Evolutionary conservation across 2,329 filamentous ascomycete species (phyloP).

Genomic region (Cordyceps pruinosa): DNA sequence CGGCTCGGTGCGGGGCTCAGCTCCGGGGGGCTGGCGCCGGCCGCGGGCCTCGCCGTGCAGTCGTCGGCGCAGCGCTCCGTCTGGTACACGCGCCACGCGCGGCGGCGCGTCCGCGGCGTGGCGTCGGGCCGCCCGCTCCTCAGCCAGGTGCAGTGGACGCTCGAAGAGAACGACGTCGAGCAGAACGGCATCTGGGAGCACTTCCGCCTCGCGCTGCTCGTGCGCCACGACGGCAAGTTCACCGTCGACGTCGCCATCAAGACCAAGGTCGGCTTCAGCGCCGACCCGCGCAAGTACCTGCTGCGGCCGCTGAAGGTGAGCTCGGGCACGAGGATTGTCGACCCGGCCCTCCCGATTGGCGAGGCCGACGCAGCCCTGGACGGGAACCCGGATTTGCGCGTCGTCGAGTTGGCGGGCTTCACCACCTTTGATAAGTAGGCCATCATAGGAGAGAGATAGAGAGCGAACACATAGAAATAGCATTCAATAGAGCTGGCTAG

Average conservation of each 20-base stretch:
- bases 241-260: constrained; percentile 2
- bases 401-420: neutral
- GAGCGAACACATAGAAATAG: neutral
- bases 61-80: constrained; percentile 2
- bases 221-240: constrained; percentile 5
- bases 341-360: neutral
- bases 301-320: neutral
- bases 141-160: constrained; percentile 5
- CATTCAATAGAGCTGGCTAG: neutral
- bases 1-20: neutral
- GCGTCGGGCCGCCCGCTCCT: neutral
- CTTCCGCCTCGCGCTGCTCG: constrained; percentile 2
- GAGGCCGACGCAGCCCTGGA: neutral
- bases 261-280: constrained; percentile 4
- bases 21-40: neutral
- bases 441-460: neutral
- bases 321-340: neutral
- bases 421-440: neutral
- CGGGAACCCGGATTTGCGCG: neutral
- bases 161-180: neutral
- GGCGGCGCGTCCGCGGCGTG: neutral
- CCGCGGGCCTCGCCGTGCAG: neutral
- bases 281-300: neutral
- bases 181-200: constrained; percentile 7
- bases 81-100: neutral